phyloP scores from a whole-genome alignment of 345 rosid species.

The Ricinus communis region DNA sequence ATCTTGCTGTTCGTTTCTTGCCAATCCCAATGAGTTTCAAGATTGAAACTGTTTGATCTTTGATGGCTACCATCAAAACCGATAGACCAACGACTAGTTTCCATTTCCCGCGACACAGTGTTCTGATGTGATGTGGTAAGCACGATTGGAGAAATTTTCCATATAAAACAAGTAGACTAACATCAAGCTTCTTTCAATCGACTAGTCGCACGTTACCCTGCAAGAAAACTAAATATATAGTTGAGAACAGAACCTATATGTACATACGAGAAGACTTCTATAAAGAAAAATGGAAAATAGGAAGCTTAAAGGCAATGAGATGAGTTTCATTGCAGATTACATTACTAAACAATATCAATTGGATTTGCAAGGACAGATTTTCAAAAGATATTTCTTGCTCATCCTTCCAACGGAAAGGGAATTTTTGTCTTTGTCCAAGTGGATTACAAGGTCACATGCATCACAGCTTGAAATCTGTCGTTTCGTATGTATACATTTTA shows the following conservation, averaged over 20 bases:
- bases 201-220: neutral
- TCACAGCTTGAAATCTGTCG: conserved; percentile 18
- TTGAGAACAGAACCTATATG: no score
- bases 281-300: neutral
- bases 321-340: neutral
- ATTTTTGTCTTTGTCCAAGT: conserved; percentile 22
- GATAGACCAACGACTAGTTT: no score
- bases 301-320: neutral
- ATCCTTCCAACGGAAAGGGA: conserved; percentile 30
- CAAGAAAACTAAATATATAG: neutral
- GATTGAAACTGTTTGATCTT: neutral
- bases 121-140: no score
- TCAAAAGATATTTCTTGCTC: conserved; percentile 7
- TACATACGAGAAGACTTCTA: no score
- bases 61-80: neutral
- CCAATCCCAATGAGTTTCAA: neutral
- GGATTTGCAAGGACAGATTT: neutral
- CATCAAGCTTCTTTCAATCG: no score
- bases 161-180: neutral
- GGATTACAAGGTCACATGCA: conserved; percentile 23
- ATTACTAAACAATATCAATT: neutral
- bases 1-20: neutral
- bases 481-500: neutral
- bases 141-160: neutral
- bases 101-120: no score